Percentiles rank a stretch among this genome's conserved stretches.
Conservation (phyloP, 1,139 yeast genomes). For the Kodamaea arcana region DNA sequence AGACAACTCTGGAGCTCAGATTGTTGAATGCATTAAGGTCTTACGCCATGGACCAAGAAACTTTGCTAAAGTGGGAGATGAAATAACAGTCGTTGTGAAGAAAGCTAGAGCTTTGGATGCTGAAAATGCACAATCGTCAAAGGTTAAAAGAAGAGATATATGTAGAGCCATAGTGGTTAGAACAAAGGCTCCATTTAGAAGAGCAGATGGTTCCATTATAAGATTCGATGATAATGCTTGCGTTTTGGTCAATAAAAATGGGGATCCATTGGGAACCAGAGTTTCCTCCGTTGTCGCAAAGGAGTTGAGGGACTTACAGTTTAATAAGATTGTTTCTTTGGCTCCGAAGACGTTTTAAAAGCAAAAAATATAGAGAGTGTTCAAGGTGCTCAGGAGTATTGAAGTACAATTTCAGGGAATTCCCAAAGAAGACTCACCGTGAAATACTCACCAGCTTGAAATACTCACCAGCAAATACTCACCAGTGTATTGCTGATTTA, state of each 20-base stretch:
- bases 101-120: slow-evolving; percentile 74
- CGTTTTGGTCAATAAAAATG: slow-evolving; percentile 84
- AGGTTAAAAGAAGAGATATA: slow-evolving; percentile 93
- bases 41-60: slow-evolving; percentile 82
- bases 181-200: slow-evolving; percentile 78
- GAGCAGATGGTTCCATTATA: slow-evolving; percentile 84
- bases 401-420: too few species aligned
- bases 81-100: slow-evolving; percentile 90
- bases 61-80: slow-evolving; percentile 84
- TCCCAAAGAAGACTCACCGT: too few species aligned
- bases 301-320: slow-evolving; percentile 81
- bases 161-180: slow-evolving; percentile 95
- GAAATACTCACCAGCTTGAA: too few species aligned
- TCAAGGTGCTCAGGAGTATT: too few species aligned
- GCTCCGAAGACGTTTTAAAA: slow-evolving; percentile 79
- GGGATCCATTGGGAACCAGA: slow-evolving; percentile 95
- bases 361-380: too few species aligned
- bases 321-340: slow-evolving; percentile 80
- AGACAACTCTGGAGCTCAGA: slow-evolving; percentile 92
- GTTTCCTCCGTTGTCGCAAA: slow-evolving; percentile 89
- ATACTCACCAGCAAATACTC: too few species aligned
- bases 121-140: slow-evolving; percentile 64
- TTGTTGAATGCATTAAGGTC: slow-evolving; percentile 95
- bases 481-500: too few species aligned
- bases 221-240: slow-evolving; percentile 97